Conservation (phyloP, 257 asterid genomes). For the Salvia splendens region DNA sequence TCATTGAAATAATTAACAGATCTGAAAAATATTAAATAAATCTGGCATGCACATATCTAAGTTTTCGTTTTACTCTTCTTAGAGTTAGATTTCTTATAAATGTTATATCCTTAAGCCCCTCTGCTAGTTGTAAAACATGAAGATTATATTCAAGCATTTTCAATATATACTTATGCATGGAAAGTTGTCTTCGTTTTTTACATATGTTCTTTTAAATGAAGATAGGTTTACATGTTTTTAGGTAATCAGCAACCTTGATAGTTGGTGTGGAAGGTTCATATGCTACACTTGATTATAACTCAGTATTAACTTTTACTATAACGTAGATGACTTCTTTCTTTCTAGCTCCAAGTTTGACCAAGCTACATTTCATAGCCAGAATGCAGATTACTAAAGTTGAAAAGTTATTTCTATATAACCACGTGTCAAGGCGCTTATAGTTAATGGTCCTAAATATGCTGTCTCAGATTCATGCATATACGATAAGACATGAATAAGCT, state of each 20-base stretch:
- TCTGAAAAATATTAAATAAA: conserved; percentile 12
- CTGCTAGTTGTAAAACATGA: not conserved
- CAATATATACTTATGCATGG: conserved; percentile 1
- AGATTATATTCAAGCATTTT: conserved; percentile 9
- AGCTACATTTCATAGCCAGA: conserved; percentile 27
- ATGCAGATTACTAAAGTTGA: conserved; percentile 3
- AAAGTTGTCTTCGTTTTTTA: conserved; percentile 14
- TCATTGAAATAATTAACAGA: conserved; percentile 19
- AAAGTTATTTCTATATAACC: not conserved
- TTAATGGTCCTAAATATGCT: conserved; percentile 13
- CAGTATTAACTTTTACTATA: conserved; percentile 8
- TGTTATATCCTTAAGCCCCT: conserved; percentile 7
- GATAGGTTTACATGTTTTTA: conserved; percentile 19
- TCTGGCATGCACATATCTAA: conserved; percentile 24
- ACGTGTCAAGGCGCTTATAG: conserved; percentile 11
- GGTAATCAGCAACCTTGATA: conserved; percentile 2
- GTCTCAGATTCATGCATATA: conserved; percentile 19
- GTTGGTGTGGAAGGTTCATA: not conserved
- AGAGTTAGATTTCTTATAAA: conserved; percentile 11
- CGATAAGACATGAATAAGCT: conserved; percentile 22
- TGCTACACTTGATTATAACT: conserved; percentile 15
- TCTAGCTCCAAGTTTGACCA: conserved; percentile 19
- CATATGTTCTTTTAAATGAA: conserved; percentile 20
- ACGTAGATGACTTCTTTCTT: not conserved
- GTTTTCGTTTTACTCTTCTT: conserved; percentile 24